These are phyloP conservation scores for Naganishia sp. DNA, from an alignment of 1,284 basidiomycete species.

Conservation along the genomic window DNA sequence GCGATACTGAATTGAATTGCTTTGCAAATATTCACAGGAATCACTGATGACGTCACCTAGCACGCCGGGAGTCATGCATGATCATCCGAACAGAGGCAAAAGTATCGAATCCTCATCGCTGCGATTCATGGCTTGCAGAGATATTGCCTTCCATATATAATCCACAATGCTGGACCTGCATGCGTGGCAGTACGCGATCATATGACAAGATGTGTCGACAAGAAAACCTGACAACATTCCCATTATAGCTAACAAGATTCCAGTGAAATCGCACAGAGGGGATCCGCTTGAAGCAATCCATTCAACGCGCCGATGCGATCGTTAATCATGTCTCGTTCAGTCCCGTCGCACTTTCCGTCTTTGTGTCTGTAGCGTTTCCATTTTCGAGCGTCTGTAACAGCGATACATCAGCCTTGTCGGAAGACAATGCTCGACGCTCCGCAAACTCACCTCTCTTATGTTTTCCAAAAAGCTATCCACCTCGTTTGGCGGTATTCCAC, in stretches of 20 bases:
- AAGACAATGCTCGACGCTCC: not conserved
- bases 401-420: not conserved
- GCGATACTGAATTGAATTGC: no score
- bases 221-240: not conserved
- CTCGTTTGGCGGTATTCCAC: conserved; percentile 78
- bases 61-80: no score
- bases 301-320: no score
- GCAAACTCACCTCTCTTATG: conserved; percentile 69
- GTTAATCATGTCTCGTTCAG: not conserved
- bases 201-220: not conserved
- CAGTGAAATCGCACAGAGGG: not conserved
- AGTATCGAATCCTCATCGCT: no score
- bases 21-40: no score
- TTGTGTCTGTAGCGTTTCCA: not conserved
- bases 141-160: no score
- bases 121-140: no score
- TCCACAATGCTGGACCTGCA: no score
- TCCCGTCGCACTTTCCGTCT: not conserved
- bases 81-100: no score
- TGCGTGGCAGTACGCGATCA: no score
- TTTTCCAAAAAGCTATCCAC: conserved; percentile 80
- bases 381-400: conserved; percentile 9
- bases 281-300: not conserved
- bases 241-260: conserved; percentile 5
- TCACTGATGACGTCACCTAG: no score